Percentiles rank a stretch among this genome's conserved stretches.
Evolutionary conservation across 176 grass and related monocot species (phyloP).

Genomic region (Cocos nucifera): DNA sequence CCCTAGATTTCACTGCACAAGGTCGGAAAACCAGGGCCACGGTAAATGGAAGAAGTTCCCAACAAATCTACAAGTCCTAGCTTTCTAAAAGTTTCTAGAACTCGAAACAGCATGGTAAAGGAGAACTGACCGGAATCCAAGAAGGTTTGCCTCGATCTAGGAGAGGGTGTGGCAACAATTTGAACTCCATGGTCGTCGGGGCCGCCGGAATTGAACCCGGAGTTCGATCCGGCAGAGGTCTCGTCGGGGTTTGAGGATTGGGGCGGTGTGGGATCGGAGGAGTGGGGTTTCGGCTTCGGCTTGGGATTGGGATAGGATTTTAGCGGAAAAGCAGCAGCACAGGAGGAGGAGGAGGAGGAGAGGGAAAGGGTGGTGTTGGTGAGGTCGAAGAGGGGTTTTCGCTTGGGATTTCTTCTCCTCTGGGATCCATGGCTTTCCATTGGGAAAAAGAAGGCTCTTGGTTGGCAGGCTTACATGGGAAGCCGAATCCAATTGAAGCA

Average conservation of each 20-base stretch:
- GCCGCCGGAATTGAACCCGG: too few species aligned
- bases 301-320: neutral
- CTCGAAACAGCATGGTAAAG: too few species aligned
- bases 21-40: too few species aligned
- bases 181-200: neutral
- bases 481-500: too few species aligned
- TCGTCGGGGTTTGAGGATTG: neutral
- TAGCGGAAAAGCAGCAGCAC: too few species aligned
- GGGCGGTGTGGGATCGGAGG: neutral
- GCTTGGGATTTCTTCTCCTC: constrained; percentile 10
- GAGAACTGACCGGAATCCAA: too few species aligned
- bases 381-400: constrained; percentile 31
- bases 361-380: constrained; percentile 25
- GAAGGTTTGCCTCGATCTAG: too few species aligned
- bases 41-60: too few species aligned
- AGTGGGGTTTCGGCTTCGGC: neutral
- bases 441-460: neutral
- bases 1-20: too few species aligned
- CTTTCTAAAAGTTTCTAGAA: too few species aligned
- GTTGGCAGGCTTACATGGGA: too few species aligned
- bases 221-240: neutral
- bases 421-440: neutral
- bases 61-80: too few species aligned
- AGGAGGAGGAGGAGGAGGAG: neutral
- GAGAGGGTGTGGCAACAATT: neutral